Conservation (phyloP, 345 rosid species). For the Reutealis trisperma region DNA sequence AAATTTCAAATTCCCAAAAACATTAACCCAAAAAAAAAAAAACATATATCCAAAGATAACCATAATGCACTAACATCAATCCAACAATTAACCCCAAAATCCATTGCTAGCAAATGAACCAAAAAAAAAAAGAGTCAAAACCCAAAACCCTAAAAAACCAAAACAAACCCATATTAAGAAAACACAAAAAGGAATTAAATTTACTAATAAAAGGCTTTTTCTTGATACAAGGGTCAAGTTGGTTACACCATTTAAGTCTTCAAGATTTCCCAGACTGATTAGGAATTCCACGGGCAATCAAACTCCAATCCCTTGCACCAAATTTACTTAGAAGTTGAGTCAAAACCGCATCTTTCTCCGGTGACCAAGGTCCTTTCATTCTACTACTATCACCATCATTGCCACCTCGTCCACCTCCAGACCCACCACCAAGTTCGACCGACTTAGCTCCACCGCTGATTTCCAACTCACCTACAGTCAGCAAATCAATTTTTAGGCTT, state of each 20-base stretch:
- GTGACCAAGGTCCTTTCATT: slow-evolving; percentile 85
- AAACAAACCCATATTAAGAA: background rate
- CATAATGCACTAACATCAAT: slow-evolving; percentile 3
- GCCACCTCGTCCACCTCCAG: slow-evolving; percentile 29
- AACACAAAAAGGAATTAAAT: background rate
- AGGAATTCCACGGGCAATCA: slow-evolving; percentile 80
- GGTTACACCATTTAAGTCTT: slow-evolving; percentile 84
- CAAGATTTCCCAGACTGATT: slow-evolving; percentile 88
- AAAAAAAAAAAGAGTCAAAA: background rate
- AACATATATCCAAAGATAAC: background rate
- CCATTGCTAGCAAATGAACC: background rate
- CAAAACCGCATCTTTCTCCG: slow-evolving; percentile 72
- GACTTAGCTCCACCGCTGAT: slow-evolving; percentile 23
- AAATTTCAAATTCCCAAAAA: background rate
- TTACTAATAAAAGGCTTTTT: slow-evolving; percentile 80
- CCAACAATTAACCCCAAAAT: background rate
- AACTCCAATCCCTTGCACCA: slow-evolving; percentile 83
- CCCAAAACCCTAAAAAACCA: background rate
- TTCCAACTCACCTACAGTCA: slow-evolving; percentile 23
- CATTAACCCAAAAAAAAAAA: background rate
- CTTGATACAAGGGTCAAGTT: slow-evolving; percentile 81
- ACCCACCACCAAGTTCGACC: slow-evolving; percentile 9
- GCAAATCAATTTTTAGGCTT: slow-evolving; percentile 25
- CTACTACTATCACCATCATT: slow-evolving; percentile 37
- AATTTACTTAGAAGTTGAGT: slow-evolving; percentile 58